Percentiles rank a stretch among this genome's conserved stretches.
These are phyloP conservation scores for Penicillium lagena DNA, from an alignment of 495 filamentous ascomycete species.

Conservation along the genomic window DNA sequence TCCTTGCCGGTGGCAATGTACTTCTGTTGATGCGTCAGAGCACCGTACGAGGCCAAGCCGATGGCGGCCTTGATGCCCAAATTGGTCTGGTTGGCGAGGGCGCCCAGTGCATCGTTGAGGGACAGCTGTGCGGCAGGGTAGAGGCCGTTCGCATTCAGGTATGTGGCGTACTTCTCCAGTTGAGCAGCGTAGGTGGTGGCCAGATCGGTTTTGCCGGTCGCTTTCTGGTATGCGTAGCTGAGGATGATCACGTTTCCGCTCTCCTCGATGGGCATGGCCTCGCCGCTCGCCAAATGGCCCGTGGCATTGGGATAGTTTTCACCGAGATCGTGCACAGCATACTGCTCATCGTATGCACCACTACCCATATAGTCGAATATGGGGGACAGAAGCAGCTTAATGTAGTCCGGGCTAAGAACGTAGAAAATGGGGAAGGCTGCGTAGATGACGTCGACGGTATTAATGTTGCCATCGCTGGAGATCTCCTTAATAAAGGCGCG, in stretches of 20 bases:
- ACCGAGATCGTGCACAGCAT: constrained; percentile 31
- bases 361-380: constrained; percentile 31
- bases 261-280: constrained; percentile 33
- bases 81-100: constrained; percentile 42
- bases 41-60: constrained; percentile 35
- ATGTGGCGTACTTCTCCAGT: constrained; percentile 37
- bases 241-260: constrained; percentile 35
- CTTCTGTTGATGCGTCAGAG: constrained; percentile 20
- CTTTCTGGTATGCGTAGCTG: constrained; percentile 28
- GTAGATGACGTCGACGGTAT: constrained; percentile 42
- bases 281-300: constrained; percentile 26
- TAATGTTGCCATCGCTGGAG: constrained; percentile 42
- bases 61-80: constrained; percentile 47
- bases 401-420: constrained; percentile 31
- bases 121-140: constrained; percentile 39
- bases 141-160: constrained; percentile 37
- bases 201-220: constrained; percentile 24
- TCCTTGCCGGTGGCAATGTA: constrained; percentile 29
- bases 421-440: constrained; percentile 36
- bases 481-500: constrained; percentile 45
- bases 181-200: constrained; percentile 18
- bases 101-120: constrained; percentile 41
- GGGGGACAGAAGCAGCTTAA: constrained; percentile 34
- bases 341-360: constrained; percentile 24
- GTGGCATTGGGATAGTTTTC: constrained; percentile 36